A percentile compares a stretch with the other conserved stretches of the same genome.
Evolutionary conservation across 257 asterid genomes (phyloP).

Genomic region (Forsythia suspensa): DNA sequence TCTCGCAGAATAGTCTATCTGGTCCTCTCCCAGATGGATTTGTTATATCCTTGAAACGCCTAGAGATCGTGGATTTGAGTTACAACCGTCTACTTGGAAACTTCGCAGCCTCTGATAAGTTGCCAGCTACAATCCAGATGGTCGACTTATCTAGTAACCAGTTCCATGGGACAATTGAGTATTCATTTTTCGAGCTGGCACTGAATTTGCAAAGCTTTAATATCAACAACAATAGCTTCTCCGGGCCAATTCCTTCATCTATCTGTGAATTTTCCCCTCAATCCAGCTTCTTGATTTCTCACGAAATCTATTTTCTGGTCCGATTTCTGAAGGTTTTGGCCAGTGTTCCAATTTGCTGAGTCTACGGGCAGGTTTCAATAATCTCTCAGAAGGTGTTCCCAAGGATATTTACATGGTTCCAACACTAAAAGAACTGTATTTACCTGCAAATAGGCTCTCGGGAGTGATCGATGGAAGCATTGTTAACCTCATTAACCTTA

Average conservation of each 20-base stretch:
- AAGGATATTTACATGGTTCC: conserved; percentile 47
- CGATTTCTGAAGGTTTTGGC: conserved; percentile 49
- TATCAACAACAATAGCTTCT: conserved; percentile 74
- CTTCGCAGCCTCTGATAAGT: not conserved
- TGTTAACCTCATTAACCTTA: conserved; percentile 56
- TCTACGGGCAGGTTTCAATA: conserved; percentile 70
- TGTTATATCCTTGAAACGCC: conserved; percentile 12
- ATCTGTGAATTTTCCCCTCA: conserved; percentile 44
- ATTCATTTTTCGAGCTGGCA: conserved; percentile 48
- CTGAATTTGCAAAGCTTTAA: conserved; percentile 49
- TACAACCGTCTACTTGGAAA: conserved; percentile 12
- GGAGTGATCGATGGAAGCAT: conserved; percentile 53
- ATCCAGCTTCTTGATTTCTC: conserved; percentile 66
- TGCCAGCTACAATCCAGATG: conserved; percentile 26
- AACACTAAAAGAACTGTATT: conserved; percentile 49
- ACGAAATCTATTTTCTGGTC: conserved; percentile 59
- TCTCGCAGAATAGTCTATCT: conserved; percentile 28
- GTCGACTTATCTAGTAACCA: conserved; percentile 71
- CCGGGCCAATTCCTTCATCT: conserved; percentile 54
- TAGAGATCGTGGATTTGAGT: conserved; percentile 26
- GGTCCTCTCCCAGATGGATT: conserved; percentile 17
- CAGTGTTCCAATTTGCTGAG: conserved; percentile 46
- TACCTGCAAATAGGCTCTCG: conserved; percentile 64
- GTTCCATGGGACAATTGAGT: conserved; percentile 52
- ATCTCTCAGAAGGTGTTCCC: conserved; percentile 62